Base-by-base conservation (phyloP, 2,329 filamentous ascomycete genomes). In the Ilyonectria destructans region DNA sequence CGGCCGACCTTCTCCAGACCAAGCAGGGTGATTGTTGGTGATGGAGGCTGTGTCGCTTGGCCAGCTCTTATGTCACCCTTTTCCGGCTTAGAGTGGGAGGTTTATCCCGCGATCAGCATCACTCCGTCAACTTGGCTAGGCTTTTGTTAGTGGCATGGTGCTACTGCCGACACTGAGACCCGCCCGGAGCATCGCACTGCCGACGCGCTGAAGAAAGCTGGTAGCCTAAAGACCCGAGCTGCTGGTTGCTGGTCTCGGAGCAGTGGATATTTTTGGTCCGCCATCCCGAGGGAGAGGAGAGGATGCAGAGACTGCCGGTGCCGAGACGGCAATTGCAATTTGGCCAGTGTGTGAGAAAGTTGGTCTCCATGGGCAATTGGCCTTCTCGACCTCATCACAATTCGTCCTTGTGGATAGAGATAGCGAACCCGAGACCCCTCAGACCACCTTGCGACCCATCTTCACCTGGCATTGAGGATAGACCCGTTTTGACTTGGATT, bases 161-260 rank as follows among this genome's bases (percentile, higher is more conserved):
- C 15, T 31, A 49, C 45, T 58, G 55, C 46, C 46, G 62, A 46
- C 54, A 31, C 8, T 17, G n/a, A 46, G 46, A 33, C 17, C 46
- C 21, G 31, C 17, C 46, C 21, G 26, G 26, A 26, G 23, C 12
- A 45, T 15, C 2, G 31, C 19, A 54, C 46, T 49, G 55, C 49
- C 37, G 40, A 40, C 10, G 55, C 51, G 13, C 33, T 37, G 37
- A 23, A 51, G 33, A 23, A 52, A 21, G 31, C 33, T 45, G 21
- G 21, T 15, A 23, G 33, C 21, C 29, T 13, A 43, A 17, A 1
- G 45, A 40, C 54, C 61, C 66, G 58, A 61, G 45, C 48, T 26
- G 45, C 57, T 62, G 66, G 66, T 62, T 62, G 49, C 31, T 29
- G 67, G 52, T 54, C n/a, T 69, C 56, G 40, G 40, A 48, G 54